These are phyloP conservation scores for Lentinula boryana DNA, from an alignment of 768 basidiomycete genomes.

Conservation along the genomic window DNA sequence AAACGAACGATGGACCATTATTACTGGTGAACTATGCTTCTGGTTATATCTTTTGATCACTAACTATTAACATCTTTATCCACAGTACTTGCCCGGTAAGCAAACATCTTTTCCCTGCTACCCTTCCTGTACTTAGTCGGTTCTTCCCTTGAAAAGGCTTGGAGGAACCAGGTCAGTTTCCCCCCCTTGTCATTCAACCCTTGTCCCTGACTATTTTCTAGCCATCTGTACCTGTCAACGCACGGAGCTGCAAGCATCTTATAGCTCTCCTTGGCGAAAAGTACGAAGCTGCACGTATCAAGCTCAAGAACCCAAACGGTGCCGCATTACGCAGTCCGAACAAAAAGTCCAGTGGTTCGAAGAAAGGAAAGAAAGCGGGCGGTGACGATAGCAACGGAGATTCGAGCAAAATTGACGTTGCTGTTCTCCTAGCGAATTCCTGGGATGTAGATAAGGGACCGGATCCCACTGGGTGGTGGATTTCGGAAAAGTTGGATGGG, in stretches of 20 bases:
- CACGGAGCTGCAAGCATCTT: conserved; percentile 45
- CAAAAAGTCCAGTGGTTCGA: neutral
- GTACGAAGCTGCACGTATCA: conserved; percentile 40
- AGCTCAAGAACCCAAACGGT: conserved; percentile 34
- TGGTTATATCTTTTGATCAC: neutral
- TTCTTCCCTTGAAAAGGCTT: conserved; percentile 15
- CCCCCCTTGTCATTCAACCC: neutral
- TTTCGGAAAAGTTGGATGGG: conserved; percentile 58
- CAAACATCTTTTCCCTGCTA: neutral
- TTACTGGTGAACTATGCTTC: conserved; percentile 24
- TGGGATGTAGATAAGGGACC: conserved; percentile 49
- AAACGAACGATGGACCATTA: conserved; percentile 37
- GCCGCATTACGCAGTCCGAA: conserved; percentile 10
- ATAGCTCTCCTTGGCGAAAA: conserved; percentile 36
- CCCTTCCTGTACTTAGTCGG: neutral
- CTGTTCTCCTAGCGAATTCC: conserved; percentile 47
- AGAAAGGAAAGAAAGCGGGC: conserved; percentile 2
- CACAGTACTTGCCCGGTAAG: conserved; percentile 28
- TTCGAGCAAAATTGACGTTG: conserved; percentile 31
- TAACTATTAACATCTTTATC: neutral
- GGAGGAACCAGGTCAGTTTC: conserved; percentile 24
- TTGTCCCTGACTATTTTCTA: conserved; percentile 1
- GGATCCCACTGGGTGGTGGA: conserved; percentile 57
- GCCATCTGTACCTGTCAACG: conserved; percentile 34
- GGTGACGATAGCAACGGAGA: conserved; percentile 24